Conservation (phyloP, 2,329 filamentous ascomycete species). For the Myriosclerotinia curreyana region DNA sequence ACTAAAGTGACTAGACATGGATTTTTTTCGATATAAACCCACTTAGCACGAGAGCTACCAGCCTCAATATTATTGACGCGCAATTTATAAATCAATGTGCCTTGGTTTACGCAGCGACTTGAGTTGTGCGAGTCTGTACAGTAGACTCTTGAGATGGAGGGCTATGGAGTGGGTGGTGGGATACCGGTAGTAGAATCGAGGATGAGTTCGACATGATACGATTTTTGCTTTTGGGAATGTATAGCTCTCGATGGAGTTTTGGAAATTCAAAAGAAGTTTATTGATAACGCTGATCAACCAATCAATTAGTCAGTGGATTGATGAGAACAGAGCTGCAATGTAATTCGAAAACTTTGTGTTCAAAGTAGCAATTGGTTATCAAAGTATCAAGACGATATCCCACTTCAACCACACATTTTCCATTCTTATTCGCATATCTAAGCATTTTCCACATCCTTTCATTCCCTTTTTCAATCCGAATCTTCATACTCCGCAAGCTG, state of each 20-base stretch:
- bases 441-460: not conserved
- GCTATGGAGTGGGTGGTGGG: slow-evolving; percentile 3
- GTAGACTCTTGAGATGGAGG: not conserved
- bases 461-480: not conserved
- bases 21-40: not conserved
- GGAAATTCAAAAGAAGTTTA: not conserved
- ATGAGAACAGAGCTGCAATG: not conserved
- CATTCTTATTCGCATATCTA: too few species aligned
- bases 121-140: not conserved
- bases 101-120: not conserved
- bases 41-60: slow-evolving; percentile 12
- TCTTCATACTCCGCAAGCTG: not conserved
- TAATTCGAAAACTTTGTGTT: not conserved
- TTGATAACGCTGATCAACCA: not conserved
- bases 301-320: not conserved
- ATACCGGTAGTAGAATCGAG: not conserved
- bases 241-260: not conserved
- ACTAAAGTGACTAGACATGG: slow-evolving; percentile 5
- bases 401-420: too few species aligned
- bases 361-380: not conserved
- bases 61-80: slow-evolving; percentile 13
- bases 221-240: not conserved
- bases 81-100: slow-evolving; percentile 1
- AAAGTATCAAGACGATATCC: not conserved
- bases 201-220: not conserved